phyloP scores from a whole-genome alignment of 2,329 filamentous ascomycete species.

The Orbilia ellipsospora region DNA sequence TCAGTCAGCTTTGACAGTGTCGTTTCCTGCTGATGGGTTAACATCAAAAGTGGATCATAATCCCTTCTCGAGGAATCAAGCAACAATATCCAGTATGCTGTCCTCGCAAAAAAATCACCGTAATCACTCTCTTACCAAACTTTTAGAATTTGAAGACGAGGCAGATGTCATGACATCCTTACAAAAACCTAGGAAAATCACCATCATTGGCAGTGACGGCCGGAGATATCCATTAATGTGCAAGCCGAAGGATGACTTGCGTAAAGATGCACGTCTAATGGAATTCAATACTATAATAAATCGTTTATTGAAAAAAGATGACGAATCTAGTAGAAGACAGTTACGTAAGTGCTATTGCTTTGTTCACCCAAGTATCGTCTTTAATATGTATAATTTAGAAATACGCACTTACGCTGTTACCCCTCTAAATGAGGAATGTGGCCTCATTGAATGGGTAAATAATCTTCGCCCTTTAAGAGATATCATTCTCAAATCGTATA shows the following conservation, averaged over 20 bases:
- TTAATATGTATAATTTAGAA: constrained; percentile 63
- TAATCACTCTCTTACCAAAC: no score
- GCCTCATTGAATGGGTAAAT: constrained; percentile 98
- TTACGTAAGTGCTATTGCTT: constrained; percentile 68
- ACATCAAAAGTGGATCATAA: constrained; percentile 77
- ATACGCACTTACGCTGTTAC: constrained; percentile 98
- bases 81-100: constrained; percentile 74
- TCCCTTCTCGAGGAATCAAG: constrained; percentile 85
- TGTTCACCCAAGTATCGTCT: constrained; percentile 17
- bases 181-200: constrained; percentile 90
- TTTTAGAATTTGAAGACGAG: constrained; percentile 77
- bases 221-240: constrained; percentile 88
- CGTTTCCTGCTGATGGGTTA: constrained; percentile 77
- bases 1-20: constrained; percentile 83
- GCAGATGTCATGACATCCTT: constrained; percentile 90
- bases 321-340: constrained; percentile 87
- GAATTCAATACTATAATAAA: constrained; percentile 99
- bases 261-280: constrained; percentile 98
- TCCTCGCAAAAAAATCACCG: neutral
- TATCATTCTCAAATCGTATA: constrained; percentile 82
- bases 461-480: constrained; percentile 94
- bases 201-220: constrained; percentile 87
- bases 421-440: constrained; percentile 95
- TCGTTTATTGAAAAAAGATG: constrained; percentile 87
- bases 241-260: constrained; percentile 97